Base-by-base conservation (phyloP, 352 stramenopile genomes). In the Globisporangium ultimum region DNA sequence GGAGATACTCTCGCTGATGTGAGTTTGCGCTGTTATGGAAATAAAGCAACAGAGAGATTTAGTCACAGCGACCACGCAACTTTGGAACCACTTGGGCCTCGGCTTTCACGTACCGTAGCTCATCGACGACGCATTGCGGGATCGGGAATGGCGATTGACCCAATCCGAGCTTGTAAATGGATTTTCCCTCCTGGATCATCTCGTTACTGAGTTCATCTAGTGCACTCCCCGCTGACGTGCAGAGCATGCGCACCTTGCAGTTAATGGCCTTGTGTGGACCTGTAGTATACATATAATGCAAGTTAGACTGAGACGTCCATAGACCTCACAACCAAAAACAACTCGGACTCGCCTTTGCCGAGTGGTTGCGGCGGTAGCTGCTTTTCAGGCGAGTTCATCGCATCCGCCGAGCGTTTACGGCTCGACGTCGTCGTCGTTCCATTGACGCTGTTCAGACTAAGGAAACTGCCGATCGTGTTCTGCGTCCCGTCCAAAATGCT, bases 81-180 rank as follows among this genome's bases (percentile, higher is more conserved):
- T 10, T 4, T 32, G 0, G 15, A 20, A 42, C 36, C n/a, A n/a
- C n/a, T n/a, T n/a, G n/a, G n/a, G n/a, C n/a, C 8, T 36, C 28
- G 4, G 28, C 28, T 36, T 36, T 36, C 5, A 74, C 74, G 47
- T 68, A 93, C 84, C 84, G 73, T 36, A 94, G 68, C 54, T 94
- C 87, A 54, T 96, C 87, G 32, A 96, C 81, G 66, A 96, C 89
- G 57, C 83, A 93, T 58, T 94, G 83, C 18, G 84, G 83, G 40
- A 94, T 80, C n/a, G 84, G 85, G 57, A 96, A 96, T 7, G 87
- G 87, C 42, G 83, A 93, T 61, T 96, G 84, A 1, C 87, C 87
- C 18, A 96, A 70, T 13, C 87, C 84, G 24, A 96, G 67, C 58
- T 94, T 94, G 72, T 92, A 94, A 40, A 96, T 87, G 49, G 60